Conservation (phyloP, 139 green algal species). For the Micromonas commoda region DNA sequence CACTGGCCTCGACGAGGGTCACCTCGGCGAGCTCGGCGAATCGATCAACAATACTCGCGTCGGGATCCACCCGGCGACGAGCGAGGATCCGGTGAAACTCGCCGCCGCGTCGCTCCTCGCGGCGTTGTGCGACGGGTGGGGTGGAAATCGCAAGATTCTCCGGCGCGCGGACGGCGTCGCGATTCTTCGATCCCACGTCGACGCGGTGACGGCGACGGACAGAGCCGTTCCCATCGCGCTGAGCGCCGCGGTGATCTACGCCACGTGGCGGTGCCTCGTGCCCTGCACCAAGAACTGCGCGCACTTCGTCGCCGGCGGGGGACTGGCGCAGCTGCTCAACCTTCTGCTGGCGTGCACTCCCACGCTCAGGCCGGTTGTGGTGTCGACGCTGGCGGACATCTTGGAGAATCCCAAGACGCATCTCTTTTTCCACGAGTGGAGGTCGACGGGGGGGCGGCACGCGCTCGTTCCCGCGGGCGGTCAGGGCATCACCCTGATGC, state of each 20-base stretch:
- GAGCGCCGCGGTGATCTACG: neutral
- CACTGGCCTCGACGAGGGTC: too few relatives aligned
- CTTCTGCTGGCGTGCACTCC: constrained; percentile 8
- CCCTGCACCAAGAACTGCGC: neutral
- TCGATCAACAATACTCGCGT: too few relatives aligned
- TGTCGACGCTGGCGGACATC: constrained; percentile 14
- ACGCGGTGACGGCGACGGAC: neutral
- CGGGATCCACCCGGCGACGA: neutral
- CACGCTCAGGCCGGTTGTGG: neutral
- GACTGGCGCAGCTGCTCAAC: neutral
- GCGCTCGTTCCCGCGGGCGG: neutral
- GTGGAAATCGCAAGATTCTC: neutral
- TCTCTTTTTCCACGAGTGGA: constrained; percentile 21
- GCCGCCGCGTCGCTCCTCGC: neutral
- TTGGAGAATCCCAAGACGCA: constrained; percentile 22
- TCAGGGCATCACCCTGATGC: neutral
- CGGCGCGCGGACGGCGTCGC: neutral
- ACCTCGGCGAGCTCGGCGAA: too few relatives aligned
- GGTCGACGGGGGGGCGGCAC: neutral
- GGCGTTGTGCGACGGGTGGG: neutral
- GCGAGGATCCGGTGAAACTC: neutral
- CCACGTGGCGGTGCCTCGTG: constrained; percentile 12
- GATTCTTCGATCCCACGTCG: neutral
- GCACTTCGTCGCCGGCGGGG: constrained; percentile 4
- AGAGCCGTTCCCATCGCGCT: neutral